phyloP scores from a whole-genome alignment of 768 basidiomycete genomes.

The Lepiota brunneoincarnata region DNA sequence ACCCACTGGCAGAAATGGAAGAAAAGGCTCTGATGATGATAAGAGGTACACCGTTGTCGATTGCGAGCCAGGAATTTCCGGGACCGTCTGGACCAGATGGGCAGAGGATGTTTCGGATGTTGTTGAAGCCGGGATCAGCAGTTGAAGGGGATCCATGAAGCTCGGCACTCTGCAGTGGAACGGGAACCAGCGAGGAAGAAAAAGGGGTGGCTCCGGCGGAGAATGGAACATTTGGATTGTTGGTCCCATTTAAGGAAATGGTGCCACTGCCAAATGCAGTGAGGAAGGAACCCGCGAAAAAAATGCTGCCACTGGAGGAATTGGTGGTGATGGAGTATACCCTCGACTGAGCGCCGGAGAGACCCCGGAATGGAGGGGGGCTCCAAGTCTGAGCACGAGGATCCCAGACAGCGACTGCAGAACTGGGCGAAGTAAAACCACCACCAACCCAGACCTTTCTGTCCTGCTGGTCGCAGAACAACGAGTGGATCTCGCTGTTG shows the following conservation, averaged over 20 bases:
- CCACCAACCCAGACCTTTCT: conserved; percentile 80
- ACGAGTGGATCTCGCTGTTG: conserved; percentile 66
- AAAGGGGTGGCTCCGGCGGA: conserved; percentile 82
- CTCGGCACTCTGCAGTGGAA: conserved; percentile 63
- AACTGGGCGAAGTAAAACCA: conserved; percentile 63
- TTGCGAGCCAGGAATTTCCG: conserved; percentile 82
- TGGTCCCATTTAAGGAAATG: conserved; percentile 54
- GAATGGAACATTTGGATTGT: conserved; percentile 84
- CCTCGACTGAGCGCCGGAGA: conserved; percentile 64
- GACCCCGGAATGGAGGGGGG: conserved; percentile 75
- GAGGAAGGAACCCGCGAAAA: conserved; percentile 88
- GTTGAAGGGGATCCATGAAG: conserved; percentile 61
- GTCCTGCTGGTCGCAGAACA: conserved; percentile 73
- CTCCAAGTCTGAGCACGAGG: conserved; percentile 65
- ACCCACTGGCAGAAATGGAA: conserved; percentile 70
- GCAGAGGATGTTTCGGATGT: conserved; percentile 76
- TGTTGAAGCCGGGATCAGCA: conserved; percentile 52
- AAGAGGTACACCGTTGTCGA: conserved; percentile 65
- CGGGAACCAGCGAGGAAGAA: conserved; percentile 85
- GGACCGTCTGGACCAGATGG: conserved; percentile 80
- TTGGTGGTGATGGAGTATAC: conserved; percentile 79
- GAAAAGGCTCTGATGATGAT: conserved; percentile 78
- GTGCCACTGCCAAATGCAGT: conserved; percentile 62
- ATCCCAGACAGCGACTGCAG: conserved; percentile 73
- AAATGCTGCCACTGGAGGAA: conserved; percentile 66